Conservation (phyloP, 129 eudicot species). For the Artemisia argyi region DNA sequence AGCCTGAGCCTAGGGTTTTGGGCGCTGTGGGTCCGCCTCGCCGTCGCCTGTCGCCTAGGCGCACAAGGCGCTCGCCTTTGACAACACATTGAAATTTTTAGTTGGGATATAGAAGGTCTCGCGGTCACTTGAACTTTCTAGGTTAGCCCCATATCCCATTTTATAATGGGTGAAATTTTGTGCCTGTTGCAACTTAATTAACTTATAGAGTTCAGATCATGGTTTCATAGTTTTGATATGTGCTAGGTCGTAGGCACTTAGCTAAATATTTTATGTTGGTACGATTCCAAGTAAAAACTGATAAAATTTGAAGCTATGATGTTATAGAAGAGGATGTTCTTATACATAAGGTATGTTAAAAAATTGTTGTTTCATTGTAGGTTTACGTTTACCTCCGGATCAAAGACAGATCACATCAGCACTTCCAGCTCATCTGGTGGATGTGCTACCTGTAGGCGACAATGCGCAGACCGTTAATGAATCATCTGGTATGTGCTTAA, state of each 20-base stretch:
- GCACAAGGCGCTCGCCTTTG: no score
- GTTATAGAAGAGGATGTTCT: slow-evolving; percentile 14
- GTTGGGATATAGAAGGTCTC: background rate
- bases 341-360: background rate
- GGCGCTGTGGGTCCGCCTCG: no score
- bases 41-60: no score
- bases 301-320: background rate
- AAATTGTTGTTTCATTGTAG: slow-evolving; percentile 36
- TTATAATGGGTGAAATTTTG: background rate
- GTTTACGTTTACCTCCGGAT: slow-evolving; percentile 74
- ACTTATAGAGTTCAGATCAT: slow-evolving; percentile 5
- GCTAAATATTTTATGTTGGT: background rate
- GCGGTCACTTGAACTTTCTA: slow-evolving; percentile 7
- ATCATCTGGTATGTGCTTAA: slow-evolving; percentile 64
- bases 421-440: slow-evolving; percentile 86
- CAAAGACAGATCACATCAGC: slow-evolving; percentile 81
- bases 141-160: slow-evolving; percentile 6
- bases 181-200: slow-evolving; percentile 7
- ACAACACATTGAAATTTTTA: slow-evolving; percentile 8
- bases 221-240: slow-evolving; percentile 11
- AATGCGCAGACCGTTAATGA: slow-evolving; percentile 52
- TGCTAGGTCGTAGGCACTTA: background rate
- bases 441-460: slow-evolving; percentile 68
- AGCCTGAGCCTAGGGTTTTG: no score
- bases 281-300: background rate